Evolutionary conservation across 2,329 filamentous ascomycete species (phyloP), one percentile per base, ranked within the genome.

Genomic region (Macroventuria anomochaeta): DNA sequence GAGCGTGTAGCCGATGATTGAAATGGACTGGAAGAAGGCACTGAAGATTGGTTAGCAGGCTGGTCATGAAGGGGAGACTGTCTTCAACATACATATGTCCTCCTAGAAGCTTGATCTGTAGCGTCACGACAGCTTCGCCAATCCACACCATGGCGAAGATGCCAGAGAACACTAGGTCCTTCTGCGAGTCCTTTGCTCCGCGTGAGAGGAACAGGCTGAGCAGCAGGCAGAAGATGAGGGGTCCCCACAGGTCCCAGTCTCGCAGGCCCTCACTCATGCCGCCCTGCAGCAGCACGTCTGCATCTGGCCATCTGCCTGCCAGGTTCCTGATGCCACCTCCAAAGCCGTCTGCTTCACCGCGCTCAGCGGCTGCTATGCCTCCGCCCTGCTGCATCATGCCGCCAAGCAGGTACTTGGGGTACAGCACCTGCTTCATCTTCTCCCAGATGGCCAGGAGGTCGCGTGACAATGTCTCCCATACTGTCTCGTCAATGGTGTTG

Each of bases 221-320:
- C 53, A 96, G 79, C 62, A 99, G 79, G 68, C 93, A 97, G 80
- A 99, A 99, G 61, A 99, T 87, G 51, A 99, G 80, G 29, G 95
- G 95, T 0, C 95, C 95, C 95, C 95, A 99, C 44, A 99, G 84
- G 81, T 99, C 95, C 95, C 95, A 99, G 78, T 99, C 93, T 58
- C 93, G 82, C 70, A 97, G 78, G 1, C 93, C 93, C 44, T 96
- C 90, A 62, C 88, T 93, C 91, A 97, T 96, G 40, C 80, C 85
- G 50, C 84, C 83, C 71, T 88, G 83, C 55, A 88, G 72, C 49
- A 89, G 82, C 29, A 82, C 80, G 72, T 88, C 85, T 55, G 86
- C 85, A 74, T 88, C 85, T 26, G 86, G 86, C 86, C 86, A 88
- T 67, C 85, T 79, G 29, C 84, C 85, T 29, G 85, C 80, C 34